Percentiles rank a stretch among this genome's conserved stretches.
phyloP scores from a whole-genome alignment of 768 basidiomycete genomes.

The Boletellus sp. region DNA sequence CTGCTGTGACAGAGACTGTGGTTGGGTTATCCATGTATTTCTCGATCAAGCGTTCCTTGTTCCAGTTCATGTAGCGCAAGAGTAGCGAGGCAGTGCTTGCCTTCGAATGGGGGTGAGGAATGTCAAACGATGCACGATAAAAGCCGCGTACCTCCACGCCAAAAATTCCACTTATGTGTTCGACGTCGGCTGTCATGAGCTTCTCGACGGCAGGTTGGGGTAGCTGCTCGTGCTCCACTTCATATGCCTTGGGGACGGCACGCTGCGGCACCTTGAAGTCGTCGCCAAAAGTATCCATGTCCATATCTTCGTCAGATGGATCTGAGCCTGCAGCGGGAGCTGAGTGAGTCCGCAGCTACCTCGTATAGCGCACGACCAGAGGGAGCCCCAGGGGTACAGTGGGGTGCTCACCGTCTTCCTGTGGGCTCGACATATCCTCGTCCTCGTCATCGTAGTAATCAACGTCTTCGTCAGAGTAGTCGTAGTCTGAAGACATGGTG shows the following conservation, averaged over 20 bases:
- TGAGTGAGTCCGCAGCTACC: slow-evolving; percentile 18
- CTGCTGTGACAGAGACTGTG: slow-evolving; percentile 68
- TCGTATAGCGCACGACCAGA: slow-evolving; percentile 23
- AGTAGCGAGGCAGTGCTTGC: slow-evolving; percentile 68
- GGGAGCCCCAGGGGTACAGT: slow-evolving; percentile 4
- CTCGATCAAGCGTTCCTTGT: slow-evolving; percentile 93
- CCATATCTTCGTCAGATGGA: slow-evolving; percentile 59
- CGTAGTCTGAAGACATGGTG: slow-evolving; percentile 62
- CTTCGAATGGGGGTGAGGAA: slow-evolving; percentile 37
- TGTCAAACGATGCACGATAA: neutral
- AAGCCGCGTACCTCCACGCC: slow-evolving; percentile 75
- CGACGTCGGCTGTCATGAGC: slow-evolving; percentile 73
- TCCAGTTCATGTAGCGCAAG: slow-evolving; percentile 85
- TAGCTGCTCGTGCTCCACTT: slow-evolving; percentile 80
- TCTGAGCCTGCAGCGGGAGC: slow-evolving; percentile 35
- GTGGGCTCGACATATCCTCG: slow-evolving; percentile 59
- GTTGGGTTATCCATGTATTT: slow-evolving; percentile 94
- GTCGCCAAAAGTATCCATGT: slow-evolving; percentile 61
- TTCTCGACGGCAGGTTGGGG: slow-evolving; percentile 70
- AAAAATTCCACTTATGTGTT: slow-evolving; percentile 84
- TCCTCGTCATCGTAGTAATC: slow-evolving; percentile 71
- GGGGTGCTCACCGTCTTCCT: slow-evolving; percentile 49
- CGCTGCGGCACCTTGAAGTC: slow-evolving; percentile 59
- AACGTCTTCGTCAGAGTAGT: slow-evolving; percentile 64
- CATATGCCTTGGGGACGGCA: slow-evolving; percentile 66